Conservation (phyloP, 2,329 filamentous ascomycete species). For the Colletotrichum truncatum region DNA sequence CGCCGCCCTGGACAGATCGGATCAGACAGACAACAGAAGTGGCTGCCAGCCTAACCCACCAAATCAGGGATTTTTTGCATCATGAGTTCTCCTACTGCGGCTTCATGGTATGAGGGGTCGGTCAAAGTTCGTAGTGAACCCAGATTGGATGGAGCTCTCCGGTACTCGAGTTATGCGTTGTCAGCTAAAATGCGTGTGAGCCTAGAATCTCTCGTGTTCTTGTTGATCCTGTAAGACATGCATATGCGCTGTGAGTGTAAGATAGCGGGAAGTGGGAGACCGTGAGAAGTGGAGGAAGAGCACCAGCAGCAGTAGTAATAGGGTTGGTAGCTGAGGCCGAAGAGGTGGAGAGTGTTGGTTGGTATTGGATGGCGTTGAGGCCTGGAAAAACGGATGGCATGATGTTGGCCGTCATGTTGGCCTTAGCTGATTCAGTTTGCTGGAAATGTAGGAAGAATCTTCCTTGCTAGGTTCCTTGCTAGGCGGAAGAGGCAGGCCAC, state of each 20-base stretch:
- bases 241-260: slow-evolving; percentile 2
- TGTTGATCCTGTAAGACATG: slow-evolving; percentile 10
- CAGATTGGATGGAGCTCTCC: neutral
- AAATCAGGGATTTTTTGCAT: neutral
- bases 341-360: neutral
- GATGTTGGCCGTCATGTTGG: neutral
- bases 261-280: neutral
- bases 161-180: slow-evolving; percentile 6
- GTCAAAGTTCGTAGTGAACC: slow-evolving; percentile 2
- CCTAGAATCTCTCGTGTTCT: slow-evolving; percentile 2
- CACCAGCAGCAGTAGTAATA: neutral
- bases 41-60: neutral
- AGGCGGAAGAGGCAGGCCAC: too few relatives aligned
- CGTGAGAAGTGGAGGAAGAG: neutral
- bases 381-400: neutral
- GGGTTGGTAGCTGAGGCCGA: neutral
- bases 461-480: too few relatives aligned
- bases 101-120: neutral
- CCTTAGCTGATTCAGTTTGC: neutral
- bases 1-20: neutral
- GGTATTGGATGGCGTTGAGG: neutral
- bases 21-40: neutral
- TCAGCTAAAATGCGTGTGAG: neutral
- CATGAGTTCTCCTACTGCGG: neutral
- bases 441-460: neutral